Percentiles rank a stretch among this genome's conserved stretches.
Conservation (phyloP, 2,329 filamentous ascomycete species). For the Sporothrix sp. region DNA sequence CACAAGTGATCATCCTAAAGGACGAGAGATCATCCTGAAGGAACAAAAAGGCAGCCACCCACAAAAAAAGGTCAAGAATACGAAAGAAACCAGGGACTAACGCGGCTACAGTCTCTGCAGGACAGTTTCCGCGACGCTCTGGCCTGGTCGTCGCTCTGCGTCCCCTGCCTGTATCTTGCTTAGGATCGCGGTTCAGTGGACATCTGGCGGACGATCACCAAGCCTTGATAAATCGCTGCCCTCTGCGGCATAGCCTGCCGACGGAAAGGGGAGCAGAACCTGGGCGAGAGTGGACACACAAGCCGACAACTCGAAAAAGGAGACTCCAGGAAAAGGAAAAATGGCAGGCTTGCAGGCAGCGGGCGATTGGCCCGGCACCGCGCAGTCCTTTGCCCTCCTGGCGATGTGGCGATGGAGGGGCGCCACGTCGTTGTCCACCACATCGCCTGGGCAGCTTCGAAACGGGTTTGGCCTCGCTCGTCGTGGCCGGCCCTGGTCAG, state of each 20-base stretch:
- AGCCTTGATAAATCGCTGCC: slow-evolving; percentile 10
- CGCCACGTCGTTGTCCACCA: too few species aligned
- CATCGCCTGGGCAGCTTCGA: too few species aligned
- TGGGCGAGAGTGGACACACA: not conserved
- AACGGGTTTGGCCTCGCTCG: not conserved
- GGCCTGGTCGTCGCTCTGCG: not conserved
- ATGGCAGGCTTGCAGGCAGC: not conserved
- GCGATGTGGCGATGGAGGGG: too few species aligned
- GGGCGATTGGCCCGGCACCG: not conserved
- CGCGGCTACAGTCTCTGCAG: not conserved
- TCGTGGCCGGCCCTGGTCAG: not conserved
- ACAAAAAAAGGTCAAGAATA: too few species aligned
- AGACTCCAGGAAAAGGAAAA: not conserved
- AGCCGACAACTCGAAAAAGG: not conserved
- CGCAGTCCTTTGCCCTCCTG: not conserved
- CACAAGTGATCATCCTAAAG: too few species aligned
- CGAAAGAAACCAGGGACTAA: not conserved
- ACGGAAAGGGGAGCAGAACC: not conserved
- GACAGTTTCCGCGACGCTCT: not conserved
- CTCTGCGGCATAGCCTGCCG: slow-evolving; percentile 10
- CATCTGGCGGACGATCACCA: slow-evolving; percentile 10
- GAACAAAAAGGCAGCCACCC: not conserved
- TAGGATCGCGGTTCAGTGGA: not conserved
- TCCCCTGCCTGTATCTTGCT: not conserved
- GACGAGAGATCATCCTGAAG: too few species aligned